A percentile compares a stretch with the other conserved stretches of the same genome.
These are phyloP conservation scores for Metarhizium album DNA, from an alignment of 2,329 filamentous ascomycete genomes.

Conservation along the genomic window DNA sequence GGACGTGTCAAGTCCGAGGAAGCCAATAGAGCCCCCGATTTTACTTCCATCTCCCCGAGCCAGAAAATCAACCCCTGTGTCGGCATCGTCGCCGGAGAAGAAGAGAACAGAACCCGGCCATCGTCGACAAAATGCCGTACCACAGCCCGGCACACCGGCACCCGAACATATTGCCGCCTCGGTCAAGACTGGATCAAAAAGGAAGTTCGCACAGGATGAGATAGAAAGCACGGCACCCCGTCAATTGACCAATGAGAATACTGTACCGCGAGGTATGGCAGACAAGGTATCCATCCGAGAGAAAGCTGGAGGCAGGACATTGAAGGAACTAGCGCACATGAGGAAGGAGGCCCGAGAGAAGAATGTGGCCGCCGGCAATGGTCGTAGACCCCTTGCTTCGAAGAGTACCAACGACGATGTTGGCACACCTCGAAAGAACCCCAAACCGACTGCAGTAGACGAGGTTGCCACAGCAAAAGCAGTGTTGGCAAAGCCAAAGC, in stretches of 20 bases:
- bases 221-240: slow-evolving; percentile 25
- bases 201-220: slow-evolving; percentile 48
- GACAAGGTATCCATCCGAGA: slow-evolving; percentile 21
- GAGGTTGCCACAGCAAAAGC: slow-evolving; percentile 30
- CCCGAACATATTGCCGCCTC: slow-evolving; percentile 12
- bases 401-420: slow-evolving; percentile 53
- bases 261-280: slow-evolving; percentile 6
- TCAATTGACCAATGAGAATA: slow-evolving; percentile 18
- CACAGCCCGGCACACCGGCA: neutral
- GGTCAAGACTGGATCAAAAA: slow-evolving; percentile 42
- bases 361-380: slow-evolving; percentile 15
- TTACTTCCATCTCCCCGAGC: slow-evolving; percentile 19
- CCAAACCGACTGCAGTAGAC: slow-evolving; percentile 22
- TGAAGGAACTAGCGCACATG: slow-evolving; percentile 34
- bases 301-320: slow-evolving; percentile 28
- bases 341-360: slow-evolving; percentile 30
- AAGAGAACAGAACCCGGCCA: slow-evolving; percentile 8
- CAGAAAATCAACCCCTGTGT: slow-evolving; percentile 8
- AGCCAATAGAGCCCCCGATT: slow-evolving; percentile 20
- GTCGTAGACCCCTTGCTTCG: slow-evolving; percentile 38
- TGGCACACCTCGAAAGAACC: slow-evolving; percentile 44
- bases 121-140: neutral
- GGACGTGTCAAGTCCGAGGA: slow-evolving; percentile 14
- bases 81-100: slow-evolving; percentile 18
- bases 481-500: slow-evolving; percentile 20